Conservation (phyloP, 306 rosid species). For the Gleditsia sinensis region DNA sequence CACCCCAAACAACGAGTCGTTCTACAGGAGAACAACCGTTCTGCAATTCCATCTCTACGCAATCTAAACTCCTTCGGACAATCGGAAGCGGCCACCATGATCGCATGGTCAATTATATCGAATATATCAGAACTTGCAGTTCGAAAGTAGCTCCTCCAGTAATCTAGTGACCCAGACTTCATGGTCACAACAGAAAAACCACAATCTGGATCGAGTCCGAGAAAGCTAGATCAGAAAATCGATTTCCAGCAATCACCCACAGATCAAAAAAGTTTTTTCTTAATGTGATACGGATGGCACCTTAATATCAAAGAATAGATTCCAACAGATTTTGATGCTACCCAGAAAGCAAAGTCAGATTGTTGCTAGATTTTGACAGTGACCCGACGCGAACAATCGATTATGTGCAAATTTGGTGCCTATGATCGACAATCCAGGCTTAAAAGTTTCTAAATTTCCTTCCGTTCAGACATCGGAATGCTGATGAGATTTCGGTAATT, state of each 20-base stretch:
- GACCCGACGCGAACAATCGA: conserved; percentile 11
- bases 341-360: background rate
- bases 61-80: conserved; percentile 70
- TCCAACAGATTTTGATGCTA: background rate
- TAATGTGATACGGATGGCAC: background rate
- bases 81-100: conserved; percentile 81
- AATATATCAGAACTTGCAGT: conserved; percentile 68
- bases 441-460: background rate
- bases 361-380: background rate
- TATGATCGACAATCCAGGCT: conserved; percentile 26
- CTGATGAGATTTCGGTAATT: background rate
- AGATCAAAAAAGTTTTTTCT: conserved; percentile 27
- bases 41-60: conserved; percentile 71
- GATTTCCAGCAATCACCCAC: conserved; percentile 7
- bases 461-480: background rate
- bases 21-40: conserved; percentile 56
- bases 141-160: conserved; percentile 76
- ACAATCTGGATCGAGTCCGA: background rate
- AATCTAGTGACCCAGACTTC: conserved; percentile 59
- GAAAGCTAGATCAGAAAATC: conserved; percentile 15
- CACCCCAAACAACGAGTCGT: conserved; percentile 63
- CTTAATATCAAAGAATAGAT: conserved; percentile 7
- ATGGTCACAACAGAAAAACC: conserved; percentile 35
- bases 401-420: background rate
- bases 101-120: conserved; percentile 72